Base-by-base conservation (phyloP, 495 filamentous ascomycete species). In the Pyronema omphalodes region DNA sequence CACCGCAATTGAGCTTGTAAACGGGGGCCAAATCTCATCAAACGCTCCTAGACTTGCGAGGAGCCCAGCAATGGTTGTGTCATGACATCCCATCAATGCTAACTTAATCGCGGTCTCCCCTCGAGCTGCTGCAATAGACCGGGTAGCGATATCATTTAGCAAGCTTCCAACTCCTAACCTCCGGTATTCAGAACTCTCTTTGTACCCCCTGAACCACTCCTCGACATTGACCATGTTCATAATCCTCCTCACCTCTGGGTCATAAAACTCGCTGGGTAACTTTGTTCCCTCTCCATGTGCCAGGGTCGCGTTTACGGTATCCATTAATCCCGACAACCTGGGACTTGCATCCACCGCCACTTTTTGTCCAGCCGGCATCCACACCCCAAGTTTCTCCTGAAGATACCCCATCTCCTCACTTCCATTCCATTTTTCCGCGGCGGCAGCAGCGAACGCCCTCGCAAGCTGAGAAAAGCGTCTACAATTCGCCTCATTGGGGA, bases 201-300 rank as follows among this genome's bases (percentile, higher is more conserved):
- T 73, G 65, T 88, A 98, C 3, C 89, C 91, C 7, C 78, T 69
- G 63, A 82, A 96, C 91, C 91, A 96, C 69, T 98, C 93, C 58
- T 98, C 91, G 1, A 85, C 80, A 41, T 73, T 77, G 46, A 95
- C 84, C 29, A 74, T 74, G 50, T 95, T 83, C 52, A 95, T 76
- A 46, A 87, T 80, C 1, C 70, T 72, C 5, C 76, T 67, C 3
- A 70, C 82, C 65, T 81, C 83, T 34, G 71, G 62, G 60, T 94
- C 86, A 66, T 98, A 96, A 67, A 98, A 98, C 49, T 88, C 84
- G 11, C 69, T 67, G 0, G 91, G 91, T 6, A 98, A 73, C 44
- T 71, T 73, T 0, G 86, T 94, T 11, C 74, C 73, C 0, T 82
- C 76, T 0, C 87, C 89, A 68, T 98, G 91, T 3, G 87, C 89